Base-by-base conservation (phyloP, 331 rosid genomes). In the Pyracantha coccinea region DNA sequence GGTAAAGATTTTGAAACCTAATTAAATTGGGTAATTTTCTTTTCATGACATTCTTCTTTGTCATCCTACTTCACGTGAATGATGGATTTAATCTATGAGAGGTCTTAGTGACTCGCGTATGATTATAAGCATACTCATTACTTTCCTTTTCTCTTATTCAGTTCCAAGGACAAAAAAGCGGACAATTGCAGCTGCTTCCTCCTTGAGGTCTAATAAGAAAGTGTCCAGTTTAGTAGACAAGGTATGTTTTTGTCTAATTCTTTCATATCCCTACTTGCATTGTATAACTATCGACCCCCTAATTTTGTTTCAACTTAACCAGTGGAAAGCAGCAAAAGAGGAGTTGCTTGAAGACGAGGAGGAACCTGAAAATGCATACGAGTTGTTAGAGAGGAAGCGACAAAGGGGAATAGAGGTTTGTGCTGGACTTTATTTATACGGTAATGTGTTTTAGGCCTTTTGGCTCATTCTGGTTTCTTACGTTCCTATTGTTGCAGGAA, bases 271-370 rank as follows among this genome's bases (percentile, higher is more conserved):
- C 6, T 58, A 63, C 68, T 9, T n/a, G 17, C 27, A 6, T n/a
- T 3, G 5, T 28, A 20, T 72, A 14, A 2, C 9, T 16, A 50
- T 75, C 11, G 28, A 4, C 19, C 50, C 31, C 53, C 68, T 54
- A 35, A 25, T 24, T 57, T 23, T 10, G 2, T 50, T 5, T 71
- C 55, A 47, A 21, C 16, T 78, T 66, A 63, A 76, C 61, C 74
- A 92, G 99, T 92, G 99, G 99, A 94, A 89, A 79, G 99, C 97
- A 74, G 99, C 99, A 19, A 94, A 94, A 85, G 99, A 94, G 85
- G 97, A 94, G 81, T 70, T 92, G 82, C 95, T 83, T 67, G 98
- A 90, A 81, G 97, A 91, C 32, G 96, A 94, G 89, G 91, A 90
- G 78, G 99, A 94, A 75, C 93, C 97, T 16, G 88, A 85, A 65